Conservation (phyloP, 78 protist genomes). For the Cavenderia fasciculata region DNA sequence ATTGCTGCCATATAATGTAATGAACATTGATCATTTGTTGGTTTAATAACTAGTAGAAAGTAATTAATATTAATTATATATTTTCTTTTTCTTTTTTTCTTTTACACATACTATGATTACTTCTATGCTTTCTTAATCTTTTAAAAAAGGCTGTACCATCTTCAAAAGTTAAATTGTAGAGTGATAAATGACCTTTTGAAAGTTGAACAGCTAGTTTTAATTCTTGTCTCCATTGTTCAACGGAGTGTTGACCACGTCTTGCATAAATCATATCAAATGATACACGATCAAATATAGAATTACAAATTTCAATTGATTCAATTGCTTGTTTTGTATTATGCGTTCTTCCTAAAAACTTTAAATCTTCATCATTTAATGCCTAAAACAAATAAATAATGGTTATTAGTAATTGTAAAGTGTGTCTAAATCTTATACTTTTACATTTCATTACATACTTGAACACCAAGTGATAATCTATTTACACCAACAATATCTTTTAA, state of each 20-base stretch:
- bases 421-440: no score
- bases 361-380: slow-evolving; percentile 39
- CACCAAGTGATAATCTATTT: slow-evolving; percentile 74
- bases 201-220: slow-evolving; percentile 15
- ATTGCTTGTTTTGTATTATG: slow-evolving; percentile 22
- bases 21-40: no score
- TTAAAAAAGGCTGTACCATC: slow-evolving; percentile 60
- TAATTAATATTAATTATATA: no score
- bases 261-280: slow-evolving; percentile 74
- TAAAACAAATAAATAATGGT: no score
- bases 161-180: slow-evolving; percentile 62
- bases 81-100: no score
- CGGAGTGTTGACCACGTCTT: slow-evolving; percentile 21
- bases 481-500: slow-evolving; percentile 39
- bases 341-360: slow-evolving; percentile 48
- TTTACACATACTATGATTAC: background rate
- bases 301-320: background rate
- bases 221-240: slow-evolving; percentile 48
- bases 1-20: no score
- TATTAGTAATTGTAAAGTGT: no score
- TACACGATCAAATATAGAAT: slow-evolving; percentile 32
- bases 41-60: no score
- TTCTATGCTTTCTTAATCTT: background rate
- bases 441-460: slow-evolving; percentile 14
- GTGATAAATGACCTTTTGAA: slow-evolving; percentile 38